phyloP scores from a whole-genome alignment of 2,329 filamentous ascomycete species.

The Aspergillus oerlinghausenensis region DNA sequence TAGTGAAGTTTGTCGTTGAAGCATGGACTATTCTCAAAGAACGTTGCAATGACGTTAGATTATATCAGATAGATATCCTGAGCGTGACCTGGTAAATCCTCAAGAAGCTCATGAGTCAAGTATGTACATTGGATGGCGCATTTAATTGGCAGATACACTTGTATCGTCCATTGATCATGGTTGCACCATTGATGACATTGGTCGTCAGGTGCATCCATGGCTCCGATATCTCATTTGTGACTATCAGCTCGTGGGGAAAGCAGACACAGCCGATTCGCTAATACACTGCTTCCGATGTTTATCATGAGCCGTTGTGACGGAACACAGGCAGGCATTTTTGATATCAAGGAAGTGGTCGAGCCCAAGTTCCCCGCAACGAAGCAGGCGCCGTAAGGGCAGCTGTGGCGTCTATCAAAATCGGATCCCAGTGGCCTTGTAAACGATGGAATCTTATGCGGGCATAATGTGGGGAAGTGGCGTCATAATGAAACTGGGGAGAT shows the following conservation, averaged over 20 bases:
- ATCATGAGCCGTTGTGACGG: no score
- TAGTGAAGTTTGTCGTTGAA: background rate
- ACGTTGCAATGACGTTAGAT: background rate
- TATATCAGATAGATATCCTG: background rate
- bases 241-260: background rate
- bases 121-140: background rate
- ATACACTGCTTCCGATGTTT: no score
- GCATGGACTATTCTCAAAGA: background rate
- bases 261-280: background rate
- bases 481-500: background rate
- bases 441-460: background rate
- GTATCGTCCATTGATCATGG: background rate
- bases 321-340: background rate
- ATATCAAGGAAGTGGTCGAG: background rate
- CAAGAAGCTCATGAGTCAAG: background rate
- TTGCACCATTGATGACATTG: background rate
- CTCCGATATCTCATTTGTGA: background rate
- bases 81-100: background rate
- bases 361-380: background rate
- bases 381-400: background rate
- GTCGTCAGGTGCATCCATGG: background rate
- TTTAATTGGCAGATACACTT: background rate
- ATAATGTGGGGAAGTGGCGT: background rate
- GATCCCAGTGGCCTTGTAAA: background rate
- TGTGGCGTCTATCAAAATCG: background rate